Evolutionary conservation across 2,329 filamentous ascomycete species (phyloP), one percentile per base, ranked within the genome.

Genomic region (Cadophora luteo-olivacea): DNA sequence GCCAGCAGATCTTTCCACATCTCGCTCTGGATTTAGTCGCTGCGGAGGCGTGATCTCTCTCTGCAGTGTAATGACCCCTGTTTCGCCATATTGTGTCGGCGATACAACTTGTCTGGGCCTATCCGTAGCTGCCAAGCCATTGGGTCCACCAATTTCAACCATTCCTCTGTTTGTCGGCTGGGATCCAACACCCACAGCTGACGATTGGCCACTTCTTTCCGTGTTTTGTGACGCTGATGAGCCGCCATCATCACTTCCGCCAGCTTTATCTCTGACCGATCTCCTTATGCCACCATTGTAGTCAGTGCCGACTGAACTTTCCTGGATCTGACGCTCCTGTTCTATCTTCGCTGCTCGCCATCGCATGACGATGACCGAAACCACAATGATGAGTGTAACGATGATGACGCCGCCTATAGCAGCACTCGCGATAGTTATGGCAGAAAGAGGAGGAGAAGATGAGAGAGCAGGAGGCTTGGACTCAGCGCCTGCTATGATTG

Each of bases 301-400:
- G 3, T 33, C 52, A n/a, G 5, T 55, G 14, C 52, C 24, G 6
- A 33, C 52, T 33, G 52, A 32, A 33, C 19, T 33, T 58, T 58
- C 57, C n/a, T 60, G n/a, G 22, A 25, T 60, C 2, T 14, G n/a
- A 29, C 57, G 33, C n/a, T 41, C 57, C 57, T 60, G 33, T 38
- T 38, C 36, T 60, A 29, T 24, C 36, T 29, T 22, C 3, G 57
- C 57, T 16, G 57, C 57, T 60, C 57, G 33, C 57, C 57, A 60
- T 16, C 57, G 57, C n/a, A 60, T 24, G 22, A 45, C 14, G 22
- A 60, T 60, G 57, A 60, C 57, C 22, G 57, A 60, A 22, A 60
- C 57, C 57, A 60, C 57, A 45, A 60, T 38, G 36, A 60, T 60
- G 45, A 60, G 57, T 38, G 57, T 60, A 24, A 60, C 36, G 57